phyloP scores from a whole-genome alignment of 805 yeast species.

The Starmera pachycereana region DNA sequence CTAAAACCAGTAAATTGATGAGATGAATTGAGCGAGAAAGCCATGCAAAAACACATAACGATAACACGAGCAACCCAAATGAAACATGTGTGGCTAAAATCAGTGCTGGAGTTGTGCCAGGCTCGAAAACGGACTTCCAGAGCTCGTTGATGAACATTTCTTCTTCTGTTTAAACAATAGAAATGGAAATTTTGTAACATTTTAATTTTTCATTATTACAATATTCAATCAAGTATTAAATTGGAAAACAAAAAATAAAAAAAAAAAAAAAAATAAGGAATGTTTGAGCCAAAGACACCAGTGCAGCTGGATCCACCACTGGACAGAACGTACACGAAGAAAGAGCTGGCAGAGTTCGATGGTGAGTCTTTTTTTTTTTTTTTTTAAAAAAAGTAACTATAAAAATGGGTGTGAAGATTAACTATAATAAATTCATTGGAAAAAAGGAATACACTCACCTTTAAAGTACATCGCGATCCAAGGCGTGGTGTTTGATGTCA shows the following conservation, averaged over 20 bases:
- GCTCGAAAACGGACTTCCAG: slow-evolving; percentile 87
- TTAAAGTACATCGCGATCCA: slow-evolving; percentile 64
- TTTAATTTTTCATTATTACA: no score
- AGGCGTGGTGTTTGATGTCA: slow-evolving; percentile 73
- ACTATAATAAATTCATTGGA: no score
- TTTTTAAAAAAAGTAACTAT: no score
- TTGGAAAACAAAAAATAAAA: no score
- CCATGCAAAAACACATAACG: slow-evolving; percentile 48
- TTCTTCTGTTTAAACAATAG: slow-evolving; percentile 1
- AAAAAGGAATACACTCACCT: slow-evolving; percentile 29
- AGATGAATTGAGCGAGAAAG: slow-evolving; percentile 60
- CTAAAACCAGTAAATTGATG: slow-evolving; percentile 42
- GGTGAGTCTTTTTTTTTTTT: no score
- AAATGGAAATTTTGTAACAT: no score
- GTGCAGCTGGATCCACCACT: slow-evolving; percentile 43
- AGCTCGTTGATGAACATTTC: slow-evolving; percentile 45
- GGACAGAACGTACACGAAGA: slow-evolving; percentile 30
- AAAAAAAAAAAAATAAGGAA: no score
- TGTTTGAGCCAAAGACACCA: slow-evolving; percentile 46
- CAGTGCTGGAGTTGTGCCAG: slow-evolving; percentile 87
- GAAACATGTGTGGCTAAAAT: slow-evolving; percentile 84
- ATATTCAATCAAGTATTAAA: no score
- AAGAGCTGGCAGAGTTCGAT: slow-evolving; percentile 34
- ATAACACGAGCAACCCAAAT: slow-evolving; percentile 50
- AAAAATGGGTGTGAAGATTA: background rate